Percentiles rank a stretch among this genome's conserved stretches.
Conservation (phyloP, 2,329 filamentous ascomycete species). For the Penicillium olsonii region DNA sequence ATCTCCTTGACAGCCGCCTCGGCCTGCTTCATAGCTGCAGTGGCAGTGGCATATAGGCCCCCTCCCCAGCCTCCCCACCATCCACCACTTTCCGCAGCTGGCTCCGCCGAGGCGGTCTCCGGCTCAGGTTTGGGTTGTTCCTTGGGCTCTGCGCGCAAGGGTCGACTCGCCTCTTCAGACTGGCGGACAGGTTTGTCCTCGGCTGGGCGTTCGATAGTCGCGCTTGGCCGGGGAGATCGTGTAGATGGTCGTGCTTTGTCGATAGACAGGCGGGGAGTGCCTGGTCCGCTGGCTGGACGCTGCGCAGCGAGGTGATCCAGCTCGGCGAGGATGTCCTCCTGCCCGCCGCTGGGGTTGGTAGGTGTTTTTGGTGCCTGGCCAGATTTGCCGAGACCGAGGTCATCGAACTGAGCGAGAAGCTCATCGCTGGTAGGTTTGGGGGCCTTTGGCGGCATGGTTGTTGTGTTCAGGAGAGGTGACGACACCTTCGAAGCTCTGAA, state of each 20-base stretch:
- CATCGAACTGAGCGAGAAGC: slow-evolving; percentile 53
- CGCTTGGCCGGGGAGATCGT: slow-evolving; percentile 56
- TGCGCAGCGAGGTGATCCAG: slow-evolving; percentile 77
- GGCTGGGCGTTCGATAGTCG: slow-evolving; percentile 56
- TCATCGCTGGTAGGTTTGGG: slow-evolving; percentile 50
- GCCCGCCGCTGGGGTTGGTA: slow-evolving; percentile 46
- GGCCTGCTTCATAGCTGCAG: slow-evolving; percentile 76
- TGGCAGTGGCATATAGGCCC: slow-evolving; percentile 77
- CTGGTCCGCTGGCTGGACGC: slow-evolving; percentile 69
- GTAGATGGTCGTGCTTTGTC: slow-evolving; percentile 53
- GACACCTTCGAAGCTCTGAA: slow-evolving; percentile 27
- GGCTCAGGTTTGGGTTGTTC: slow-evolving; percentile 44
- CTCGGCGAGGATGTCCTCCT: slow-evolving; percentile 78
- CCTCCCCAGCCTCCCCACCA: slow-evolving; percentile 68
- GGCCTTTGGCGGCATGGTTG: slow-evolving; percentile 38
- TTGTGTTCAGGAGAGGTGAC: slow-evolving; percentile 27
- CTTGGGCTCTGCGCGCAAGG: slow-evolving; percentile 71
- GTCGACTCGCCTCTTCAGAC: slow-evolving; percentile 74
- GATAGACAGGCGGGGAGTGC: slow-evolving; percentile 71
- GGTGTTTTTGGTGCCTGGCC: slow-evolving; percentile 31
- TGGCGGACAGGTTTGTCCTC: slow-evolving; percentile 70
- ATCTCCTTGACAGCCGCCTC: slow-evolving; percentile 93
- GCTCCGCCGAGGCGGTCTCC: slow-evolving; percentile 52
- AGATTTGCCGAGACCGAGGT: slow-evolving; percentile 43
- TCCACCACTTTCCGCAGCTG: slow-evolving; percentile 60